Evolutionary conservation across 495 filamentous ascomycete genomes (phyloP).

Genomic region (Tuber borchii): DNA sequence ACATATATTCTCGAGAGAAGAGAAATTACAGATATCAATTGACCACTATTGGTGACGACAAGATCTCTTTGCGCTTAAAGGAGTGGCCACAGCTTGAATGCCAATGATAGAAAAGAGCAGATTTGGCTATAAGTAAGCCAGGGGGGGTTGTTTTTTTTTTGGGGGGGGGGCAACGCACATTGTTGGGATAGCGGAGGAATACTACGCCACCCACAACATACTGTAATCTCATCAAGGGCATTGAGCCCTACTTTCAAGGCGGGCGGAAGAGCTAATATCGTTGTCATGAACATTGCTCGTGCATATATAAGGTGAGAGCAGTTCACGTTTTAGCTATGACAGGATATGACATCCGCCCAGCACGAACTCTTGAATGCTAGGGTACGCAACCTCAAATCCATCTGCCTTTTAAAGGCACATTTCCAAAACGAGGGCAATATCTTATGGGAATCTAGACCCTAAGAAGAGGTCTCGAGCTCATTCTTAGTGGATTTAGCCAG

Average conservation of each 20-base stretch:
- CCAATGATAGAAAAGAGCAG: not conserved
- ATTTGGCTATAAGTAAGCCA: not conserved
- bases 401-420: not conserved
- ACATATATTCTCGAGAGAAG: not conserved
- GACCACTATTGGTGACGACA: not conserved
- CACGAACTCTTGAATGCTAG: not conserved
- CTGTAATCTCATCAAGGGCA: not conserved
- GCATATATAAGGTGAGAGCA: rapidly evolving
- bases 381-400: not conserved
- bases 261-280: not conserved
- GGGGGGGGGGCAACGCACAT: not conserved
- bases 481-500: too few species aligned
- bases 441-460: too few species aligned
- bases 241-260: not conserved
- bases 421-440: not conserved
- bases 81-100: not conserved
- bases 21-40: not conserved
- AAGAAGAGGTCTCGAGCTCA: too few species aligned
- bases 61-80: not conserved
- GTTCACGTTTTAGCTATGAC: not conserved
- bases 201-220: not conserved
- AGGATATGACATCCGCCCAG: not conserved
- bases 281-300: not conserved
- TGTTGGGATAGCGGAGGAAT: not conserved
- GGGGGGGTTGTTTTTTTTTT: too few species aligned